Conservation (phyloP, 371 early-diverging fungal genomes). For the Cokeromyces recurvatus region DNA sequence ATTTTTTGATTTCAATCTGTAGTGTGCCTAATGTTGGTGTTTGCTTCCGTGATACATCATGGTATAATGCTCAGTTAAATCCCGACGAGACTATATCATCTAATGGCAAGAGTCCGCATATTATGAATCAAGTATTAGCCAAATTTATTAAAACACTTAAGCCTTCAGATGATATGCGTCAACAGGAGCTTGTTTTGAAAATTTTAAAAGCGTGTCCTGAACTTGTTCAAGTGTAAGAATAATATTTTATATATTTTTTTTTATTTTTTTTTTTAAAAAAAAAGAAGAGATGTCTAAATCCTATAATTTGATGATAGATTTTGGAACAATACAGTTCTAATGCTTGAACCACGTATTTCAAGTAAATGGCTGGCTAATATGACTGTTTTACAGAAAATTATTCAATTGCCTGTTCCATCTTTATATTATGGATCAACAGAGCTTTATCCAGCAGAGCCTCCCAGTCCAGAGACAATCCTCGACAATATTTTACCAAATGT, state of each 20-base stretch:
- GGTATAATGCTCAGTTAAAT: slow-evolving; percentile 59
- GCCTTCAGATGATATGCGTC: slow-evolving; percentile 63
- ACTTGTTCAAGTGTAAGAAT: slow-evolving; percentile 68
- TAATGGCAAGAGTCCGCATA: slow-evolving; percentile 25
- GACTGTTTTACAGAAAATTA: slow-evolving; percentile 64
- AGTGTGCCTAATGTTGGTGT: slow-evolving; percentile 72
- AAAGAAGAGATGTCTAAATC: too few relatives aligned
- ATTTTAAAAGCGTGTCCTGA: slow-evolving; percentile 74
- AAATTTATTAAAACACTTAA: slow-evolving; percentile 58
- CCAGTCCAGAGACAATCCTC: slow-evolving; percentile 47
- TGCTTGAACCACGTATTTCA: slow-evolving; percentile 78
- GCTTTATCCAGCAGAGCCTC: slow-evolving; percentile 55
- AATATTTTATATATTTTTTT: too few relatives aligned
- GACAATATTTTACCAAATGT: slow-evolving; percentile 70
- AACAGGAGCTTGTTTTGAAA: slow-evolving; percentile 62
- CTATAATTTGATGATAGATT: too few relatives aligned
- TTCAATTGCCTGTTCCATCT: slow-evolving; percentile 68
- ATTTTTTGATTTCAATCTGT: slow-evolving; percentile 71
- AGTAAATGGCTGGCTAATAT: slow-evolving; percentile 75
- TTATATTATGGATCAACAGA: slow-evolving; percentile 45
- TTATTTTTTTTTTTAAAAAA: too few relatives aligned
- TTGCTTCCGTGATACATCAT: slow-evolving; percentile 70
- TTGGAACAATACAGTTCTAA: slow-evolving; percentile 53
- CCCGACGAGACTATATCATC: slow-evolving; percentile 6
- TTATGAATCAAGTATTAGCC: slow-evolving; percentile 58